A percentile compares a stretch with the other conserved stretches of the same genome.
Evolutionary conservation across 164 flowering plant species (phyloP).

Genomic region (Vitis cinerea): DNA sequence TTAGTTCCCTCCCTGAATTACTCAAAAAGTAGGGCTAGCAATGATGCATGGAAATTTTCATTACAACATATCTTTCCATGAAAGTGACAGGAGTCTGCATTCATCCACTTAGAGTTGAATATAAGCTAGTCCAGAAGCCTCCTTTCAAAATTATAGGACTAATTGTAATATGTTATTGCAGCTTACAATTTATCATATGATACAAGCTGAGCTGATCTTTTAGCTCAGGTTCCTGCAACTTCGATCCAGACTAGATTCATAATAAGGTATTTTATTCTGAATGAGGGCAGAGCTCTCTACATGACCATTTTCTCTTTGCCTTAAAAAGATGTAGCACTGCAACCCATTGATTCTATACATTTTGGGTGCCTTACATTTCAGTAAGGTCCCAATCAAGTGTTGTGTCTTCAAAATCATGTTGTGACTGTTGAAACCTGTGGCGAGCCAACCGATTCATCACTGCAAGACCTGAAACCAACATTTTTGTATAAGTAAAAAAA

Average conservation of each 20-base stretch:
- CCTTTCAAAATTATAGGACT: not conserved
- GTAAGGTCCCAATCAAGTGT: conserved; percentile 32
- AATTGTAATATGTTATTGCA: not conserved
- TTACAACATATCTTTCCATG: too few species aligned
- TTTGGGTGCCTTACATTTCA: conserved; percentile 10
- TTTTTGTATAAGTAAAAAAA: conserved; percentile 4
- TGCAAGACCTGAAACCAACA: conserved; percentile 53
- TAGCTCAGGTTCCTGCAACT: not conserved
- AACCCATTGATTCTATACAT: too few species aligned
- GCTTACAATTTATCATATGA: not conserved
- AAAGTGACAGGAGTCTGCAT: too few species aligned
- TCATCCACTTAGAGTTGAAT: too few species aligned
- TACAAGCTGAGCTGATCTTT: not conserved
- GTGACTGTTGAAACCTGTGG: conserved; percentile 40
- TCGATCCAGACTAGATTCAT: not conserved
- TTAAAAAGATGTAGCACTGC: not conserved
- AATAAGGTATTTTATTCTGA: not conserved
- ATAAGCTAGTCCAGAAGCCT: not conserved
- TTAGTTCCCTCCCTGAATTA: too few species aligned
- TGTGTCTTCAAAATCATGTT: conserved; percentile 33
- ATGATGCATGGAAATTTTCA: too few species aligned
- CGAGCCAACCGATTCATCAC: conserved; percentile 61
- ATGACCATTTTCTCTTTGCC: not conserved
- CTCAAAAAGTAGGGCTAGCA: too few species aligned
- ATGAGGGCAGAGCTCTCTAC: not conserved